Percentiles rank a stretch among this genome's conserved stretches.
Evolutionary conservation across 2,329 filamentous ascomycete species (phyloP).

Genomic region (Moelleriella libera): DNA sequence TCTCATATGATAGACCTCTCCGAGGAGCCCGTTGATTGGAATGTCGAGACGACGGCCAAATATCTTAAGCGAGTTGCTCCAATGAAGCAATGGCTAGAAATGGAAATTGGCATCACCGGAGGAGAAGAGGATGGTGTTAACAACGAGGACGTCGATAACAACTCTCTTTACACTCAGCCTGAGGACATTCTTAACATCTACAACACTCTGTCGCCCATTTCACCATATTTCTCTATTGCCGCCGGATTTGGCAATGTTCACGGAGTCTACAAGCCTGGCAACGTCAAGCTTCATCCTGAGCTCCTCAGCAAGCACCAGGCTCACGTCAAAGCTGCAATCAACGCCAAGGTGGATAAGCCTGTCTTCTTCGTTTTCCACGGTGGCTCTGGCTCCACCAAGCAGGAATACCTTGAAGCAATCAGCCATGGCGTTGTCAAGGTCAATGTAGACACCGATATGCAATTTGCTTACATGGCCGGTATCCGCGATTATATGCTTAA

Average conservation of each 20-base stretch:
- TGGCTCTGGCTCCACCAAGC: conserved; percentile 79
- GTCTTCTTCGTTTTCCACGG: conserved; percentile 99
- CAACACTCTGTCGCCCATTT: conserved; percentile 72
- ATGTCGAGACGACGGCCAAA: conserved; percentile 81
- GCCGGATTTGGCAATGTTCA: conserved; percentile 98
- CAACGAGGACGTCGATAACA: conserved; percentile 96
- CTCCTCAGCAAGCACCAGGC: conserved; percentile 94
- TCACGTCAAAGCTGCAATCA: conserved; percentile 71
- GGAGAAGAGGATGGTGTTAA: conserved; percentile 97
- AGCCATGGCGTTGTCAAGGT: conserved; percentile 95
- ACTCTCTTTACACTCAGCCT: conserved; percentile 92
- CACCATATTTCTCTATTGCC: conserved; percentile 93
- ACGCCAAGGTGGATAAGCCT: conserved; percentile 65
- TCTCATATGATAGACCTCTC: conserved; percentile 98
- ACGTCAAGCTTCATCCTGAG: conserved; percentile 93
- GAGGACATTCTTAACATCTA: conserved; percentile 91
- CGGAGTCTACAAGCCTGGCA: conserved; percentile 96
- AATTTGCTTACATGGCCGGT: conserved; percentile 84
- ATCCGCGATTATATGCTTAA: conserved; percentile 88
- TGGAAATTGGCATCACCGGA: conserved; percentile 80
- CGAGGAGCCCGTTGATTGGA: conserved; percentile 80
- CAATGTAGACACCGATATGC: conserved; percentile 96
- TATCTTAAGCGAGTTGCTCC: conserved; percentile 91
- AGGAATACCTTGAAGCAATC: conserved; percentile 84
- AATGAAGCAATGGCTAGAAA: conserved; percentile 99